Conservation (phyloP, 306 rosid genomes). For the Ormosia semicastrata region DNA sequence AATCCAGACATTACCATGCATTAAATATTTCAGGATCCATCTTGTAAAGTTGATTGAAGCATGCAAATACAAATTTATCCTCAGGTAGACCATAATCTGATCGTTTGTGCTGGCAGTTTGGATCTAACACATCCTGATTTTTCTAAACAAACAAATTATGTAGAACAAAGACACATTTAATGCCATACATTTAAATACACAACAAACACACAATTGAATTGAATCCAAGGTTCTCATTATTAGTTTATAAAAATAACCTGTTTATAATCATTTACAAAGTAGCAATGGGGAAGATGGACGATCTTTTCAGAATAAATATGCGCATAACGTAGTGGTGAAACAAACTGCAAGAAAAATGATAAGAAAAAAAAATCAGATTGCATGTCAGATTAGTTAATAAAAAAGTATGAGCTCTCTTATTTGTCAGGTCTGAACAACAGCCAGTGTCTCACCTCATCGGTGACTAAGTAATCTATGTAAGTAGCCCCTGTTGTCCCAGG, state of each 20-base stretch:
- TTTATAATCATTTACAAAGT: constrained; percentile 95
- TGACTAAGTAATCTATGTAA: constrained; percentile 83
- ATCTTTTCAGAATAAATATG: constrained; percentile 95
- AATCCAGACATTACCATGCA: constrained; percentile 66
- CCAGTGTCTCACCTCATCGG: constrained; percentile 75
- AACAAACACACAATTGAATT: background rate
- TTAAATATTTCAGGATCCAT: constrained; percentile 97
- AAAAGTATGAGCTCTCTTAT: background rate
- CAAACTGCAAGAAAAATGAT: constrained; percentile 58
- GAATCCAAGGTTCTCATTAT: background rate
- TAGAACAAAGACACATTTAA: background rate
- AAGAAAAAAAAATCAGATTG: constrained; percentile 7
- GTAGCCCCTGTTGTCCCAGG: constrained; percentile 97
- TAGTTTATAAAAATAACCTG: constrained; percentile 60
- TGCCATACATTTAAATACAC: background rate
- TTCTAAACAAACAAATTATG: constrained; percentile 54
- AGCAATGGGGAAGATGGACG: constrained; percentile 96
- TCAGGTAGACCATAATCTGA: constrained; percentile 90
- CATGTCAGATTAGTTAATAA: background rate
- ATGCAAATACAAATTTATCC: constrained; percentile 87
- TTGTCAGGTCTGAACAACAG: background rate
- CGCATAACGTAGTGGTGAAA: constrained; percentile 73
- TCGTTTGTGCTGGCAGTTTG: constrained; percentile 75
- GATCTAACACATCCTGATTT: constrained; percentile 88
- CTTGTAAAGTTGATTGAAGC: constrained; percentile 97